Percentiles rank a stretch among this genome's conserved stretches.
Conservation (phyloP, 768 basidiomycete genomes). For the Phallus indusiatus region DNA sequence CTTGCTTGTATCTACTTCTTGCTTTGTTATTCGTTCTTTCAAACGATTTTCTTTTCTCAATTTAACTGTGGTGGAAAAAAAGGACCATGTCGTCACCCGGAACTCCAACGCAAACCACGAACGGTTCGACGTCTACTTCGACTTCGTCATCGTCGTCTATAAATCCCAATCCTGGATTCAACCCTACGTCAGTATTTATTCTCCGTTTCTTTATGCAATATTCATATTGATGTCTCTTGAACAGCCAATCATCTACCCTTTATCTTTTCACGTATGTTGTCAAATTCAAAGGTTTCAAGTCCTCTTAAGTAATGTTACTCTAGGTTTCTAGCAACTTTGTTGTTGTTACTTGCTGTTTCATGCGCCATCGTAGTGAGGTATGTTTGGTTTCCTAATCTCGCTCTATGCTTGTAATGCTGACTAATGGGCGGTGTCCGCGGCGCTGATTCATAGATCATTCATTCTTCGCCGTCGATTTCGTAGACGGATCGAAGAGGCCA, state of each 20-base stretch:
- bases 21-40: no score
- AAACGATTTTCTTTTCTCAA: no score
- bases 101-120: not conserved
- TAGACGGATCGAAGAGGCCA: constrained; percentile 5
- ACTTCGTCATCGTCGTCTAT: not conserved
- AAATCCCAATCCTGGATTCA: not conserved
- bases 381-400: not conserved
- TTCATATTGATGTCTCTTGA: not conserved
- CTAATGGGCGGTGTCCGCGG: no score
- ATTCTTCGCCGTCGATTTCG: constrained; percentile 9
- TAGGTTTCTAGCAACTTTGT: constrained; percentile 8
- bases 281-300: not conserved
- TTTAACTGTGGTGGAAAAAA: no score
- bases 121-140: no score
- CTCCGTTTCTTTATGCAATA: not conserved
- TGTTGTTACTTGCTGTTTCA: constrained; percentile 7
- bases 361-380: constrained; percentile 9
- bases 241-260: constrained; percentile 6
- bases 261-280: constrained; percentile 5
- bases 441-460: not conserved
- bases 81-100: not conserved
- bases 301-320: not conserved
- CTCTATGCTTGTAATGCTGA: not conserved
- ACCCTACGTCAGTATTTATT: not conserved
- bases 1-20: no score